Evolutionary conservation across 148 eudicot species (phyloP), one percentile per base, ranked within the genome.

Genomic region (Salicornia ramosissima): DNA sequence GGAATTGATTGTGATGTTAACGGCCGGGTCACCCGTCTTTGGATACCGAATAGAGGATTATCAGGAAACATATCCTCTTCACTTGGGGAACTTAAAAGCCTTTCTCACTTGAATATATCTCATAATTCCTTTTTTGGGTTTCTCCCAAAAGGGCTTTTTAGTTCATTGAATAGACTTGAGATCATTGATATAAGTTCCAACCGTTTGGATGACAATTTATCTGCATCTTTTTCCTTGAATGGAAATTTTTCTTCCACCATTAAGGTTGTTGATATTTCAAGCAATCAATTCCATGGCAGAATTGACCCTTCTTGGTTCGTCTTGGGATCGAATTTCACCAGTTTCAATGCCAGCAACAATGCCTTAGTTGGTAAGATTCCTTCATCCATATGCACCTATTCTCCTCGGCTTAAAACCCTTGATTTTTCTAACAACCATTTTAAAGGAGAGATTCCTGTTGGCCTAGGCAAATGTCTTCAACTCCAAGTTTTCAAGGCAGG

Each of bases 141-240:
- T 12, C 78, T 93, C 40, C 95, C 98, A 4, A 71, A 52, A 59
- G 75, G 81, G 21, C 57, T 93, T 67, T 93, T 93, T 69, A 34
- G 71, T n/a, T 78, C 87, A 61, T 71, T 88, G 74, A 83, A 63
- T 80, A 61, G 24, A 6, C 80, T 88, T 26, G 69, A 72, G 68
- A 72, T 76, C 78, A 53, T 93, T 69, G 95, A 93, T 71, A 78
- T 93, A 74, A 90, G 95, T 75, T 76, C 76, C 28, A 93, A 93
- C 22, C 77, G 64, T n/a, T 64, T 92, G 7, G 59, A 66, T 43
- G 97, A 91, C 16, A 62, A 63, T 62, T 42, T 92, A 2, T 55
- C 78, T 3, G 67, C 74, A 7, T 72, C 84, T 0, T 53, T 77
- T 68, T 19, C 65, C n/a, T 43, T 69, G 13, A 78, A 69, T 54